Percentiles rank a stretch among this genome's conserved stretches.
Conservation (phyloP, 2,329 filamentous ascomycete genomes). For the Trichoderma sp. region DNA sequence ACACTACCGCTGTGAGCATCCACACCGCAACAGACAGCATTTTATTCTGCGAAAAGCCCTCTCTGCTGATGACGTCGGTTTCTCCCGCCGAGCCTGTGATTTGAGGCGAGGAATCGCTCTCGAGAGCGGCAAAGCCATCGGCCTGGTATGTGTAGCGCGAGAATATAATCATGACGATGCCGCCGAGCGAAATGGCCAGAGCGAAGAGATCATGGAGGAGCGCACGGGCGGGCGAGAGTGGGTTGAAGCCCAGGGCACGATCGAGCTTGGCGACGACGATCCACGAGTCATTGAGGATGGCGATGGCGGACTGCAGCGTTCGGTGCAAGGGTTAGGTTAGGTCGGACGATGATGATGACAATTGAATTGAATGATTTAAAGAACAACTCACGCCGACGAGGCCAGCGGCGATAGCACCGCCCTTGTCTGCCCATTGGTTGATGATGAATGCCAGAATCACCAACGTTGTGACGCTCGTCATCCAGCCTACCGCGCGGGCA, state of each 20-base stretch:
- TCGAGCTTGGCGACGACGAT: slow-evolving; percentile 33
- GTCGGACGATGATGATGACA: not conserved
- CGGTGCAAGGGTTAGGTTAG: not conserved
- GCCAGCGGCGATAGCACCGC: slow-evolving; percentile 31
- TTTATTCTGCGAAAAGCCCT: slow-evolving; percentile 15
- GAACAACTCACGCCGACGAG: slow-evolving; percentile 33
- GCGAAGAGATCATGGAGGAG: slow-evolving; percentile 35
- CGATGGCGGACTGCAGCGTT: slow-evolving; percentile 28
- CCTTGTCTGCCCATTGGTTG: slow-evolving; percentile 32
- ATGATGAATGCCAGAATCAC: slow-evolving; percentile 33
- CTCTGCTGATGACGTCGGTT: slow-evolving; percentile 9
- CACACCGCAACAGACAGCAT: slow-evolving; percentile 19
- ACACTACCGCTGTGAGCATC: slow-evolving; percentile 17
- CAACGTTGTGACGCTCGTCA: slow-evolving; percentile 32
- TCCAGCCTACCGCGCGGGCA: slow-evolving; percentile 32
- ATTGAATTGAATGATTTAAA: too few species aligned
- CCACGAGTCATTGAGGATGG: slow-evolving; percentile 40
- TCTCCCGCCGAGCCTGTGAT: not conserved
- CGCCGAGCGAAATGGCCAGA: slow-evolving; percentile 34
- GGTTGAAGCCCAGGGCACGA: slow-evolving; percentile 26
- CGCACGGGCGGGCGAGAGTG: slow-evolving; percentile 29
- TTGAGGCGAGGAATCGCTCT: not conserved
- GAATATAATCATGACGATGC: slow-evolving; percentile 32
- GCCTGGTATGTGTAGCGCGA: slow-evolving; percentile 14
- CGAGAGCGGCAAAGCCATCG: slow-evolving; percentile 1